Evolutionary conservation across 768 basidiomycete species (phyloP).

Genomic region (Epithele typhae): DNA sequence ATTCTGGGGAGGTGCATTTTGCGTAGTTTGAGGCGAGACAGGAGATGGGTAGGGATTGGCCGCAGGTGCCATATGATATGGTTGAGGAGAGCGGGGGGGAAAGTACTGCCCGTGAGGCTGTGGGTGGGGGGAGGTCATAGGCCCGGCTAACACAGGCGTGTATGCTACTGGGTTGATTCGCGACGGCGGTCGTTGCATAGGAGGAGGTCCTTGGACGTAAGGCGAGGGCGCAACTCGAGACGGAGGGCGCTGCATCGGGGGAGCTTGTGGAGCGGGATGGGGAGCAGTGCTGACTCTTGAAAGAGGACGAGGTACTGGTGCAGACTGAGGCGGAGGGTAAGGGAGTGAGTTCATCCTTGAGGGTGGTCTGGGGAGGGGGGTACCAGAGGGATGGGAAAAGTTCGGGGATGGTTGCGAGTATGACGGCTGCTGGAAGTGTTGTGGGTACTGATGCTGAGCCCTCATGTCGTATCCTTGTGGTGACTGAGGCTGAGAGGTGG

Average conservation of each 20-base stretch:
- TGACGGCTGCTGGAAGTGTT: slow-evolving; percentile 1
- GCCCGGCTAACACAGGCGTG: not conserved
- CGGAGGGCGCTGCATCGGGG: not conserved
- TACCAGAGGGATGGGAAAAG: not conserved
- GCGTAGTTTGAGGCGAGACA: slow-evolving; percentile 8
- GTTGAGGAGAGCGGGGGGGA: slow-evolving; percentile 10
- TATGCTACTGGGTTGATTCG: slow-evolving; percentile 1
- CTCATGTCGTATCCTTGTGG: not conserved
- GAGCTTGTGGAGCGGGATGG: not conserved
- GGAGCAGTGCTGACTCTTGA: not conserved
- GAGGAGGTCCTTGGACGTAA: not conserved
- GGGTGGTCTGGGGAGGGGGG: not conserved
- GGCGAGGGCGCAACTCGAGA: not conserved
- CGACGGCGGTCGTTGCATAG: not conserved
- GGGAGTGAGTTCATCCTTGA: too few relatives aligned
- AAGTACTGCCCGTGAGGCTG: slow-evolving; percentile 7
- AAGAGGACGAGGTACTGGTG: not conserved
- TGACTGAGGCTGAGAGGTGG: not conserved
- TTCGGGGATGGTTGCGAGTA: not conserved
- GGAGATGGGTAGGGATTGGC: slow-evolving; percentile 11
- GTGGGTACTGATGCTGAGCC: not conserved
- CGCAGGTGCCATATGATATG: not conserved
- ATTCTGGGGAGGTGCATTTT: slow-evolving; percentile 3
- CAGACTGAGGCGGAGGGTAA: too few relatives aligned
- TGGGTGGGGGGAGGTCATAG: not conserved